Conservation (phyloP, 129 eudicot genomes). For the Helianthus tuberosus region DNA sequence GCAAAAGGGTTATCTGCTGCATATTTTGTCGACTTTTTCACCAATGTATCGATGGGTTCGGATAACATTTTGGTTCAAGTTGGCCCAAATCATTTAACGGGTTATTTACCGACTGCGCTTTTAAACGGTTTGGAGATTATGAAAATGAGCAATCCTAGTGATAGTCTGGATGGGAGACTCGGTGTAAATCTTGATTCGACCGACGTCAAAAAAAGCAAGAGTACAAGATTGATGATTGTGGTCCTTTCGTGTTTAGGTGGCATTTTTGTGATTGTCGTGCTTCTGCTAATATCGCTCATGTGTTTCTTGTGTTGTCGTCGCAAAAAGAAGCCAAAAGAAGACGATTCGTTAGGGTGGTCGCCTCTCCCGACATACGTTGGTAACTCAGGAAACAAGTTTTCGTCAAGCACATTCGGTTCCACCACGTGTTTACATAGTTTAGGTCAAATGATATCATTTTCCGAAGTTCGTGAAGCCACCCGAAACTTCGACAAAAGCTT, state of each 20-base stretch:
- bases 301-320: slow-evolving; percentile 31
- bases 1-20: slow-evolving; percentile 46
- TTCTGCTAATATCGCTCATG: slow-evolving; percentile 25
- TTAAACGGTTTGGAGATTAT: slow-evolving; percentile 60
- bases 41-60: slow-evolving; percentile 39
- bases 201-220: slow-evolving; percentile 18
- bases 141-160: slow-evolving; percentile 52
- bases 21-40: slow-evolving; percentile 48
- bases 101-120: slow-evolving; percentile 41
- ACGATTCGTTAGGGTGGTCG: slow-evolving; percentile 26
- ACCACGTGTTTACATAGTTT: slow-evolving; percentile 32
- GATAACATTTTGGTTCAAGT: slow-evolving; percentile 41
- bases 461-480: slow-evolving; percentile 56
- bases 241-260: slow-evolving; percentile 42
- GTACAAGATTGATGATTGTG: slow-evolving; percentile 25
- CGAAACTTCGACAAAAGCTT: slow-evolving; percentile 47
- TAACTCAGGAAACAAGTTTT: slow-evolving; percentile 43
- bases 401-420: slow-evolving; percentile 40
- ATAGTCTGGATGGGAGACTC: slow-evolving; percentile 48
- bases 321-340: slow-evolving; percentile 37
- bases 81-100: slow-evolving; percentile 42
- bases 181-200: slow-evolving; percentile 15
- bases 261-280: slow-evolving; percentile 28
- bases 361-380: slow-evolving; percentile 41
- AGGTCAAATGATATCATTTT: slow-evolving; percentile 45